Conservation (phyloP, 2,329 filamentous ascomycete species). For the Zymoseptoria pseudotritici region DNA sequence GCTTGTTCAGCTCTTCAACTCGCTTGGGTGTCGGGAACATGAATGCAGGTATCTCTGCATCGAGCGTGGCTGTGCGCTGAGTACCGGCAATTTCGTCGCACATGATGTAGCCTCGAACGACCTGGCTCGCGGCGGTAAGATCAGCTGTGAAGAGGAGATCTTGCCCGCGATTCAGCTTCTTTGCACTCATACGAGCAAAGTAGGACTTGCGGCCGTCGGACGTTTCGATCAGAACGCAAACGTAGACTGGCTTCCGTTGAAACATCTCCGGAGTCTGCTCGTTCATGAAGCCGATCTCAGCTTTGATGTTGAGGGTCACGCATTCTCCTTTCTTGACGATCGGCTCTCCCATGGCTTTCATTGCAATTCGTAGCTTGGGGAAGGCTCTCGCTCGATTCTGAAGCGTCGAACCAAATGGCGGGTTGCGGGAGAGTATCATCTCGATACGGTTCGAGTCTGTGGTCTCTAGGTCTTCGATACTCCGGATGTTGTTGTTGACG, state of each 20-base stretch:
- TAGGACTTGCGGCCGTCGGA: slow-evolving; percentile 62
- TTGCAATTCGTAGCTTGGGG: slow-evolving; percentile 55
- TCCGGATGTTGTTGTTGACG: slow-evolving; percentile 60
- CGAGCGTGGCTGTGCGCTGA: slow-evolving; percentile 45
- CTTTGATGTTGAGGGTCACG: slow-evolving; percentile 56
- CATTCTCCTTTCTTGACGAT: slow-evolving; percentile 33
- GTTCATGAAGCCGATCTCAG: slow-evolving; percentile 66
- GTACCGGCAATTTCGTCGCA: slow-evolving; percentile 75
- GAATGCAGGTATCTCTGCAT: slow-evolving; percentile 41
- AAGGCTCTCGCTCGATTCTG: slow-evolving; percentile 60
- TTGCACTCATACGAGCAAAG: slow-evolving; percentile 58
- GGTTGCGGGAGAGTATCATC: slow-evolving; percentile 66
- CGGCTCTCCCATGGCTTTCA: slow-evolving; percentile 44
- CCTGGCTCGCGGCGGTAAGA: slow-evolving; percentile 47
- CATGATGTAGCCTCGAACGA: slow-evolving; percentile 62
- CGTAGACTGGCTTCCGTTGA: slow-evolving; percentile 55
- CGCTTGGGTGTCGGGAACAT: slow-evolving; percentile 34
- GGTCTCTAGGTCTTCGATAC: slow-evolving; percentile 60
- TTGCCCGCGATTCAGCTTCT: slow-evolving; percentile 55
- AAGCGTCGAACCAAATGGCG: slow-evolving; percentile 70
- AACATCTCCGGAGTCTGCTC: slow-evolving; percentile 54
- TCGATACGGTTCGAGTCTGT: slow-evolving; percentile 69
- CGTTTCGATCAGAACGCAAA: slow-evolving; percentile 68
- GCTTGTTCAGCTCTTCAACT: slow-evolving; percentile 8
- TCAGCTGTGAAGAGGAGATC: slow-evolving; percentile 54